Evolutionary conservation across 495 filamentous ascomycete genomes (phyloP).

Genomic region (Extremus antarcticus): DNA sequence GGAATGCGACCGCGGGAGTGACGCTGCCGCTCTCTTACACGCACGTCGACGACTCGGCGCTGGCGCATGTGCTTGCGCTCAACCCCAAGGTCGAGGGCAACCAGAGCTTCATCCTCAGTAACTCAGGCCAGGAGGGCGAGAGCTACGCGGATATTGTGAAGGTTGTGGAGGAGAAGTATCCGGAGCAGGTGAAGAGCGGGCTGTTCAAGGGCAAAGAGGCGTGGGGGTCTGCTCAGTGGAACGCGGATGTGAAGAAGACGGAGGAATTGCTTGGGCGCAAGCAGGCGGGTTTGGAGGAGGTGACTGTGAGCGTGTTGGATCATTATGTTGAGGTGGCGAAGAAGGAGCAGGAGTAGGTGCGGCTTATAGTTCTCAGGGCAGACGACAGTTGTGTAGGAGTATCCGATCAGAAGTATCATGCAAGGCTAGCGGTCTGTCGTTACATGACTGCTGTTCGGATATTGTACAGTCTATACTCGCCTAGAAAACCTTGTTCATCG

Average conservation of each 20-base stretch:
- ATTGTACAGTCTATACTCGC: background rate
- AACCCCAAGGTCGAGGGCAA: background rate
- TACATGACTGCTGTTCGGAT: too few species aligned
- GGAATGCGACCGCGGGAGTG: background rate
- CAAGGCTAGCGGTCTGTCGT: too few species aligned
- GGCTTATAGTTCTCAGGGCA: too few species aligned
- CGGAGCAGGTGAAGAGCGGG: background rate
- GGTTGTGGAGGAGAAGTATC: background rate
- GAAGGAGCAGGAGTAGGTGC: background rate
- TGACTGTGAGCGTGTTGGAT: background rate
- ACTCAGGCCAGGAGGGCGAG: background rate
- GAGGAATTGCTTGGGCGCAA: background rate
- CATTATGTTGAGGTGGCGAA: background rate
- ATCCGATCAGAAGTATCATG: too few species aligned
- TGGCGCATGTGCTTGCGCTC: background rate
- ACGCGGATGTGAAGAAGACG: background rate
- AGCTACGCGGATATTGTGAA: background rate
- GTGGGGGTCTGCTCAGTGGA: background rate
- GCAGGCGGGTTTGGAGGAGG: background rate
- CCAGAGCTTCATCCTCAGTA: background rate
- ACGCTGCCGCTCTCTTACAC: background rate
- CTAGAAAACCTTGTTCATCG: constrained; percentile 30
- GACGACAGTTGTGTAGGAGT: too few species aligned
- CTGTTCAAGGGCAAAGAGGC: background rate
- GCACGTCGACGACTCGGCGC: background rate